A percentile compares a stretch with the other conserved stretches of the same genome.
Evolutionary conservation across 352 stramenopile genomes (phyloP).

Genomic region (Pythium utonaiense): DNA sequence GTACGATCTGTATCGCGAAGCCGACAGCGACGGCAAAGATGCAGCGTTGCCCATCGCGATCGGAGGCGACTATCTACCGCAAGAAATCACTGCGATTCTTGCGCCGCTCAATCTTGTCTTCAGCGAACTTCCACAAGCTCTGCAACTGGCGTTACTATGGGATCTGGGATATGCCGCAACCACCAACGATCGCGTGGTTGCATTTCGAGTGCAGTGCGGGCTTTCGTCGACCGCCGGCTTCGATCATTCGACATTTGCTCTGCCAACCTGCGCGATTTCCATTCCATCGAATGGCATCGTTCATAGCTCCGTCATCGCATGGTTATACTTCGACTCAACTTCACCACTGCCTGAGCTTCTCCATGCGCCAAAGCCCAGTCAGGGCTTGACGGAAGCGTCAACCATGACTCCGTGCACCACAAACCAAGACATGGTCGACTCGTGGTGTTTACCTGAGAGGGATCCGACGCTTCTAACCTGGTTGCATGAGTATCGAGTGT

Average conservation of each 20-base stretch:
- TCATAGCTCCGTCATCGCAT: background rate
- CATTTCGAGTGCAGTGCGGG: background rate
- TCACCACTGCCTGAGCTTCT: background rate
- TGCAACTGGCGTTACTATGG: background rate
- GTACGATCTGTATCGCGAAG: background rate
- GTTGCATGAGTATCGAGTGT: background rate
- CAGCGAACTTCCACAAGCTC: background rate
- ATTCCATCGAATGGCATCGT: background rate
- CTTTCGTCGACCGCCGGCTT: background rate
- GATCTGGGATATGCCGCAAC: background rate
- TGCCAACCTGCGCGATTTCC: background rate
- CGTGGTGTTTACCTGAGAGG: background rate
- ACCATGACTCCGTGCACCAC: background rate
- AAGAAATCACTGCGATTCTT: background rate
- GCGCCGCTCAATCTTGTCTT: background rate
- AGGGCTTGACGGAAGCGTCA: background rate
- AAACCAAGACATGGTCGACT: background rate
- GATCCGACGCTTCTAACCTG: background rate
- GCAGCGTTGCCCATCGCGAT: background rate
- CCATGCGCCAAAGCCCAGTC: background rate
- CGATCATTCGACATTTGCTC: background rate
- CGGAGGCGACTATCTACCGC: background rate
- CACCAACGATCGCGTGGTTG: background rate
- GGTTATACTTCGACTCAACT: background rate
- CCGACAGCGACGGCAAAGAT: background rate